Percentiles rank a stretch among this genome's conserved stretches.
These are phyloP conservation scores for Beauveria varroae DNA, from an alignment of 2,329 filamentous ascomycete species.

Conservation along the genomic window DNA sequence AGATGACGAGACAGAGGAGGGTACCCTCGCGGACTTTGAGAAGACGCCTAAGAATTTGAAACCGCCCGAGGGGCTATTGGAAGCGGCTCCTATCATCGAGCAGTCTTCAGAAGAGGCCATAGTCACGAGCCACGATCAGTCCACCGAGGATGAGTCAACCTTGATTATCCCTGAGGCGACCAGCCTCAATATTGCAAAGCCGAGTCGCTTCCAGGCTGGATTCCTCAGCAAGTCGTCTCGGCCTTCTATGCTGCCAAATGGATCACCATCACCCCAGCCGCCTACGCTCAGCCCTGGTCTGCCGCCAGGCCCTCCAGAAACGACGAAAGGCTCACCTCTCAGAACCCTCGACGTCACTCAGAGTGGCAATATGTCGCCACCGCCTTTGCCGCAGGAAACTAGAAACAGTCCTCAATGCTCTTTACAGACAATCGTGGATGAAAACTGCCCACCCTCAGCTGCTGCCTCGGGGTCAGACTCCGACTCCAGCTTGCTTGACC, in stretches of 20 bases:
- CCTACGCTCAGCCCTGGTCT: conserved; percentile 51
- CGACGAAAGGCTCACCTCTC: conserved; percentile 33
- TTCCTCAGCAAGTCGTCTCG: conserved; percentile 59
- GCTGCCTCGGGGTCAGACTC: conserved; percentile 33
- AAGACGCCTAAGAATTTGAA: conserved; percentile 71
- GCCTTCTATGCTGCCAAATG: conserved; percentile 35
- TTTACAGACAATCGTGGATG: conserved; percentile 35
- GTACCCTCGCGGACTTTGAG: conserved; percentile 81
- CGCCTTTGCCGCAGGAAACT: conserved; percentile 26
- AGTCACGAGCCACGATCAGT: neutral
- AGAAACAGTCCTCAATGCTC: conserved; percentile 26
- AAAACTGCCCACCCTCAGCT: conserved; percentile 44
- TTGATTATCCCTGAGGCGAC: conserved; percentile 44
- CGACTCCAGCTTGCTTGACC: conserved; percentile 43
- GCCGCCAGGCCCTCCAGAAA: conserved; percentile 35
- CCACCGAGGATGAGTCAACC: conserved; percentile 48
- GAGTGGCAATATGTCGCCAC: conserved; percentile 43
- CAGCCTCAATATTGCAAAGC: conserved; percentile 37
- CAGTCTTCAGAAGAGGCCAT: conserved; percentile 11
- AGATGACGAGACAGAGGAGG: conserved; percentile 78
- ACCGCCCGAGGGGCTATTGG: conserved; percentile 43
- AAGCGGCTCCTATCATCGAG: conserved; percentile 36
- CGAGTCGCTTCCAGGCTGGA: conserved; percentile 78
- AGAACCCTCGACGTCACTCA: conserved; percentile 43
- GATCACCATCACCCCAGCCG: conserved; percentile 53